Evolutionary conservation across 306 rosid species (phyloP), one percentile per base, ranked within the genome.

Genomic region (Prunus campanulata): DNA sequence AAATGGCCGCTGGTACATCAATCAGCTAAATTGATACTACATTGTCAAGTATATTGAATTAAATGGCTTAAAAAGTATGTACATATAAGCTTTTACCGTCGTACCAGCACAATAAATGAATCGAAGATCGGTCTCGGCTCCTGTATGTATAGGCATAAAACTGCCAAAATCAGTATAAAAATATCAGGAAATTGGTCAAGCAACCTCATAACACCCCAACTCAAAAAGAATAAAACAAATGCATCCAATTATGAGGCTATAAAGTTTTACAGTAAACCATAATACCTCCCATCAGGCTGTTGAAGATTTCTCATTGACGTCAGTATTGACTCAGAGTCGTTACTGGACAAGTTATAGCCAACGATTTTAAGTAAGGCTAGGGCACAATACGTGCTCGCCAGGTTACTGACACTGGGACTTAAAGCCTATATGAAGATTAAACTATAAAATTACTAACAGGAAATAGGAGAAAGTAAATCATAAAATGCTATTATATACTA

Each of bases 251-350:
- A 71, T 42, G 20, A 39, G 64, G n/a, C 20, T 20, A 14, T 60
- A 39, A 20, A 6, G 5, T 24, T 25, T 65, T 7, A 61, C 44
- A 72, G 66, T 71, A 67, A 44, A 68, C 71, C 86, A 70, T 63
- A 70, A 25, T 81, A 95, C 99, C 97, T 91, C 78, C 98, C 99
- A 91, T 92, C 99, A 27, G 97, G 92, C 81, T 91, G 97, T 82
- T 95, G 99, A 84, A 95, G 99, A 65, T 83, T 95, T 81, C 88
- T 83, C 97, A 95, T 88, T 30, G 99, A 92, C 71, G 52, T 70
- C 77, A 87, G 78, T 22, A 92, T 74, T 8, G 54, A 44, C 56
- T 88, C 88, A 29, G 88, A 85, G 76, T 89, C 89, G 69, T 87
- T 76, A 72, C 71, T 78, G 39, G 93, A 82, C 74, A 92, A 74